A percentile compares a stretch with the other conserved stretches of the same genome.
These are phyloP conservation scores for Chaetomium fimeti DNA, from an alignment of 495 filamentous ascomycete genomes.

Conservation along the genomic window DNA sequence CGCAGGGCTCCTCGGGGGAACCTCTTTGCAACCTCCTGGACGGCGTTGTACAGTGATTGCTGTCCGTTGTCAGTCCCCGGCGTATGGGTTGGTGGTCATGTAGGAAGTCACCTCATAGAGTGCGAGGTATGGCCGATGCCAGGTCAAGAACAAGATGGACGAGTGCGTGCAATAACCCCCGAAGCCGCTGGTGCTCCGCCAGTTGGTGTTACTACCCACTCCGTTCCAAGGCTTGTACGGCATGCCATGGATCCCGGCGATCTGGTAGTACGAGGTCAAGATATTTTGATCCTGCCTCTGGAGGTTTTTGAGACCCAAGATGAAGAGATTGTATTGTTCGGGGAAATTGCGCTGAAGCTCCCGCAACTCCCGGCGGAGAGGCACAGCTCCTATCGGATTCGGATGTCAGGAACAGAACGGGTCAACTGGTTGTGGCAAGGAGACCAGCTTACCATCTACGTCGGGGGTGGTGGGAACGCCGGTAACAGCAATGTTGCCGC, in stretches of 20 bases:
- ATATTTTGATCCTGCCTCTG: slow-evolving; percentile 25
- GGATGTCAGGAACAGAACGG: neutral
- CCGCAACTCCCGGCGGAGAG: slow-evolving; percentile 33
- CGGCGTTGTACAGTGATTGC: slow-evolving; percentile 56
- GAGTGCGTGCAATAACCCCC: slow-evolving; percentile 64
- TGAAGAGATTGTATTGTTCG: slow-evolving; percentile 36
- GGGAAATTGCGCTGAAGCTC: slow-evolving; percentile 36
- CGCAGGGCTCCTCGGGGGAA: slow-evolving; percentile 51
- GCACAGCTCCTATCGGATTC: slow-evolving; percentile 25
- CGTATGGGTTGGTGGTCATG: neutral
- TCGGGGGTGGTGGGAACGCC: slow-evolving; percentile 32
- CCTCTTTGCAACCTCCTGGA: slow-evolving; percentile 47
- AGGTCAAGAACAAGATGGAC: slow-evolving; percentile 63
- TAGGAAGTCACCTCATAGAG: slow-evolving; percentile 48
- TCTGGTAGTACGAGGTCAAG: slow-evolving; percentile 39
- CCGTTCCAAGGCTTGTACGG: slow-evolving; percentile 47
- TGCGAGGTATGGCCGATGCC: slow-evolving; percentile 68
- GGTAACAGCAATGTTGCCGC: slow-evolving; percentile 32
- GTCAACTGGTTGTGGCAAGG: neutral
- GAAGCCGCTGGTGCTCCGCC: slow-evolving; percentile 34
- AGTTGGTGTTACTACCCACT: slow-evolving; percentile 28
- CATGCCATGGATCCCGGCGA: slow-evolving; percentile 48
- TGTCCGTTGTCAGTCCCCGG: slow-evolving; percentile 29
- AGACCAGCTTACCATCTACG: slow-evolving; percentile 1
- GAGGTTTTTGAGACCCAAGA: slow-evolving; percentile 32